These are phyloP conservation scores for Ambrosia trifida DNA, from an alignment of 129 eudicot species.

Conservation along the genomic window DNA sequence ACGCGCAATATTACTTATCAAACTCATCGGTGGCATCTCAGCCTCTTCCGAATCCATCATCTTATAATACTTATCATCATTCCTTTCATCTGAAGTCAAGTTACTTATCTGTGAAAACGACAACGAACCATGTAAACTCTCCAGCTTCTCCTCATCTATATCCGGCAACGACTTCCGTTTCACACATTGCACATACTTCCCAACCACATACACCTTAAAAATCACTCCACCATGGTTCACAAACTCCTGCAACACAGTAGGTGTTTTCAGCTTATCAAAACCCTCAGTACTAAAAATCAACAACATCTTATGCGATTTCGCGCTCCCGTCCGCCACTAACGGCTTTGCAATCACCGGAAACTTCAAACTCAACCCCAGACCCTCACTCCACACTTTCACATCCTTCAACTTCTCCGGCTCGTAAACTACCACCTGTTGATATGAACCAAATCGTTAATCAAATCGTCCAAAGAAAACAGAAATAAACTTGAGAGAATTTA, in stretches of 20 bases:
- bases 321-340: slow-evolving; percentile 82
- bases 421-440: slow-evolving; percentile 55
- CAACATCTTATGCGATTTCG: slow-evolving; percentile 78
- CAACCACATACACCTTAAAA: slow-evolving; percentile 81
- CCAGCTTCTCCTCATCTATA: slow-evolving; percentile 57
- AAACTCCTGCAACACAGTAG: slow-evolving; percentile 79
- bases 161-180: slow-evolving; percentile 87
- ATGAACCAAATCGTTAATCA: too few species aligned
- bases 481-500: too few species aligned
- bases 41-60: slow-evolving; percentile 52
- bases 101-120: slow-evolving; percentile 75
- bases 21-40: slow-evolving; percentile 48
- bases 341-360: slow-evolving; percentile 88
- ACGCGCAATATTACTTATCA: slow-evolving; percentile 48
- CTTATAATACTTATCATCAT: slow-evolving; percentile 53
- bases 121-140: slow-evolving; percentile 44
- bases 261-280: slow-evolving; percentile 55
- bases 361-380: slow-evolving; percentile 62
- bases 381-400: slow-evolving; percentile 34
- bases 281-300: slow-evolving; percentile 57
- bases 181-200: slow-evolving; percentile 73
- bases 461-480: too few species aligned
- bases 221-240: slow-evolving; percentile 86
- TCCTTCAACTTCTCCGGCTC: slow-evolving; percentile 39
- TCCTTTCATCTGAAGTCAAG: slow-evolving; percentile 43